Evolutionary conservation across 2,329 filamentous ascomycete genomes (phyloP).

Genomic region (Akanthomyces uredinophilus): DNA sequence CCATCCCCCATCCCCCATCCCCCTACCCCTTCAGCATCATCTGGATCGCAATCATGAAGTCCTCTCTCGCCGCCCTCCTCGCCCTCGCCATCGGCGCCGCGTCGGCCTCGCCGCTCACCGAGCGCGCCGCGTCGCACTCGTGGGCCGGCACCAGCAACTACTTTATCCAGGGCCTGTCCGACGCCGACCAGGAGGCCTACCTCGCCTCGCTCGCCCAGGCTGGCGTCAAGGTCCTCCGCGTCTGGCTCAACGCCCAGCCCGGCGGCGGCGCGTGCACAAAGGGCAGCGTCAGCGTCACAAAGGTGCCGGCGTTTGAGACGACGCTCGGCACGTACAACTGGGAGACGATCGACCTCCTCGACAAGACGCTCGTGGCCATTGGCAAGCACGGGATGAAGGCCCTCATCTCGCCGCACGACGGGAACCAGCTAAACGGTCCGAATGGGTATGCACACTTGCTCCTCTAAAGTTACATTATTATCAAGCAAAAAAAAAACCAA

Average conservation of each 20-base stretch:
- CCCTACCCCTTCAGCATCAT: too few species aligned
- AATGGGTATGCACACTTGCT: slow-evolving; percentile 11
- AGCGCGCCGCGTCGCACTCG: slow-evolving; percentile 6
- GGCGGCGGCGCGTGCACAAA: slow-evolving; percentile 16
- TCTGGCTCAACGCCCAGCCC: slow-evolving; percentile 18
- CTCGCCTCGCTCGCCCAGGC: slow-evolving; percentile 16
- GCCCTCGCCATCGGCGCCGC: background rate
- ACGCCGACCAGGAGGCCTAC: slow-evolving; percentile 18
- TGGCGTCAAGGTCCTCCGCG: slow-evolving; percentile 18
- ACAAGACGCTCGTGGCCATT: slow-evolving; percentile 15
- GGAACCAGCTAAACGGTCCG: slow-evolving; percentile 15
- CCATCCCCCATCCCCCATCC: background rate
- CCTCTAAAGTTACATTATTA: background rate
- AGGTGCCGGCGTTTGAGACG: slow-evolving; percentile 16
- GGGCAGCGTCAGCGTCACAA: slow-evolving; percentile 16
- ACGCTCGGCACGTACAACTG: slow-evolving; percentile 20
- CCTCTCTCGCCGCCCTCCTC: background rate
- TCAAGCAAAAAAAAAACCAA: background rate
- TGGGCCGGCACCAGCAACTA: slow-evolving; percentile 20
- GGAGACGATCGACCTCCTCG: slow-evolving; percentile 15
- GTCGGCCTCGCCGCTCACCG: background rate
- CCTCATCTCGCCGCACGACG: slow-evolving; percentile 19
- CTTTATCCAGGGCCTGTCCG: slow-evolving; percentile 18
- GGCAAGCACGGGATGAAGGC: slow-evolving; percentile 16
- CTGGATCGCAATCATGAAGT: background rate